A percentile compares a stretch with the other conserved stretches of the same genome.
Evolutionary conservation across 2,329 filamentous ascomycete species (phyloP).

Genomic region (Colletotrichum orbiculare): DNA sequence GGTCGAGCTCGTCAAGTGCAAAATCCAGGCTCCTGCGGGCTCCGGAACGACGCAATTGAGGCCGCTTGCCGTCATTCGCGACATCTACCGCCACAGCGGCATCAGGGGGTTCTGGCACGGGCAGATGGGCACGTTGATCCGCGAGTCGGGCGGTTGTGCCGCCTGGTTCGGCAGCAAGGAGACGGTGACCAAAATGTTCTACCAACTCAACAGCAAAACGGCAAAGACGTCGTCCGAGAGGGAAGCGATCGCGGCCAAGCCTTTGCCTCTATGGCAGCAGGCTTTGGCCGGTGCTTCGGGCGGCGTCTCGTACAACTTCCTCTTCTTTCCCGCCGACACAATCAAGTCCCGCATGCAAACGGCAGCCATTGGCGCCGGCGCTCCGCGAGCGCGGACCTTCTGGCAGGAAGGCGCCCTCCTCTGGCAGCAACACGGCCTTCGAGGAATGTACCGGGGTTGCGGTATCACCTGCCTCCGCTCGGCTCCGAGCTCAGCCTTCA

Average conservation of each 20-base stretch:
- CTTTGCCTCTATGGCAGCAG: conserved; percentile 86
- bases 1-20: conserved; percentile 97
- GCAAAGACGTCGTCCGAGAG: conserved; percentile 53
- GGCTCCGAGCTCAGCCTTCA: conserved; percentile 96
- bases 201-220: conserved; percentile 62
- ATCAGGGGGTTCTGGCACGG: conserved; percentile 93
- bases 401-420: conserved; percentile 75
- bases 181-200: conserved; percentile 78
- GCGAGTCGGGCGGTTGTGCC: conserved; percentile 91
- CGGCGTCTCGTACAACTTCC: conserved; percentile 94
- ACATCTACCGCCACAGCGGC: conserved; percentile 86
- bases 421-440: conserved; percentile 86
- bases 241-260: conserved; percentile 56
- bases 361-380: conserved; percentile 70
- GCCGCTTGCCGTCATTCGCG: conserved; percentile 77
- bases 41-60: conserved; percentile 63
- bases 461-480: conserved; percentile 91
- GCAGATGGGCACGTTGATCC: conserved; percentile 90
- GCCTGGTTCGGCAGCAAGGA: conserved; percentile 97
- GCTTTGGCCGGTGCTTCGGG: conserved; percentile 87
- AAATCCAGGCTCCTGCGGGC: conserved; percentile 83
- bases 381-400: conserved; percentile 71
- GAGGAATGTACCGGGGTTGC: conserved; percentile 91
- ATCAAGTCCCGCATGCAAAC: conserved; percentile 99
- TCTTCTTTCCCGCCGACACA: conserved; percentile 97